A percentile compares a stretch with the other conserved stretches of the same genome.
phyloP scores from a whole-genome alignment of 1,284 basidiomycete genomes.

The Heterobasidion annosum region DNA sequence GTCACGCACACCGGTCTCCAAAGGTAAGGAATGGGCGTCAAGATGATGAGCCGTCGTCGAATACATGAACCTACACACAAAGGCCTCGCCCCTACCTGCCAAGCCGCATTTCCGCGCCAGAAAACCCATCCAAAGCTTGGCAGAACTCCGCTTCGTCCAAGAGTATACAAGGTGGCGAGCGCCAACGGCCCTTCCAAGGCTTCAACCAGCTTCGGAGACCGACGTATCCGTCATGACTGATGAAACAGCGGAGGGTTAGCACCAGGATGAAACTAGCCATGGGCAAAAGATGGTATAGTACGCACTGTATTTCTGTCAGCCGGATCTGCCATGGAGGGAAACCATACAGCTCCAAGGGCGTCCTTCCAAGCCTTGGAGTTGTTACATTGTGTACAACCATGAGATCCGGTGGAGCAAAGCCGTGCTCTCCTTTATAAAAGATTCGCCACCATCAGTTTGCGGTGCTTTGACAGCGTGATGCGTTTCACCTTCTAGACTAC shows the following conservation, averaged over 20 bases:
- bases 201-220: constrained; percentile 5
- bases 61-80: too few species aligned
- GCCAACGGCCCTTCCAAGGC: constrained; percentile 2
- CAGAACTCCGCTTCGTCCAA: constrained; percentile 51
- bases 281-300: constrained; percentile 4
- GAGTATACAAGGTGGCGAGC: constrained; percentile 10
- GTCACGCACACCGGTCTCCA: too few species aligned
- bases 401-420: constrained; percentile 60
- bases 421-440: constrained; percentile 24
- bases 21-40: too few species aligned
- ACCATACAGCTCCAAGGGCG: constrained; percentile 55
- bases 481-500: constrained; percentile 47
- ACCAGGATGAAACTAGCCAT: neutral
- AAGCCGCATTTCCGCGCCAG: constrained; percentile 62
- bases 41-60: too few species aligned
- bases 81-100: constrained; percentile 36
- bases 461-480: constrained; percentile 16
- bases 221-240: constrained; percentile 9
- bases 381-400: constrained; percentile 59
- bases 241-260: neutral
- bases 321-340: constrained; percentile 76
- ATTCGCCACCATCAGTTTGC: neutral
- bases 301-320: constrained; percentile 70
- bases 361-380: constrained; percentile 23
- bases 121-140: constrained; percentile 60